These are phyloP conservation scores for Oryza meridionalis DNA, from an alignment of 176 grass and related monocot genomes.

Conservation along the genomic window DNA sequence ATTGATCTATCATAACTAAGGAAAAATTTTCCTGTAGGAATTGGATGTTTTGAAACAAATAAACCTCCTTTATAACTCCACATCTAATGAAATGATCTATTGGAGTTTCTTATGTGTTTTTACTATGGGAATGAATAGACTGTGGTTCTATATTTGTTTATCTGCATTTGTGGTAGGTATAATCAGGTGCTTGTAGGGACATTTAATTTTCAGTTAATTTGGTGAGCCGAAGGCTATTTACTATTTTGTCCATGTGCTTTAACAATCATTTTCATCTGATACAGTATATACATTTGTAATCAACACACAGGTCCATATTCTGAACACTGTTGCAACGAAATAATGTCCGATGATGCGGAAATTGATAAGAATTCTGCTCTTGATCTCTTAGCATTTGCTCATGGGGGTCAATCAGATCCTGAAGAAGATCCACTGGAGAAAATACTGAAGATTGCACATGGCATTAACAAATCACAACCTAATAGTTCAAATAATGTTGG, in stretches of 20 bases:
- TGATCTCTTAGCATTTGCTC: constrained; percentile 77
- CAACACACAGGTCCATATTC: constrained; percentile 34
- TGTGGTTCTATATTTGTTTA: constrained; percentile 18
- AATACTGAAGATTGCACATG: constrained; percentile 21
- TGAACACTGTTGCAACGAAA: constrained; percentile 28
- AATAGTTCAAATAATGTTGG: constrained; percentile 39
- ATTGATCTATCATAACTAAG: not conserved
- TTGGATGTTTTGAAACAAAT: constrained; percentile 7
- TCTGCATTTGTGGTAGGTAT: not conserved
- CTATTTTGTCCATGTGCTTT: not conserved
- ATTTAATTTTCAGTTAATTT: constrained; percentile 33
- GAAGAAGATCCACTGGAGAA: constrained; percentile 55
- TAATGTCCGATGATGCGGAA: constrained; percentile 51
- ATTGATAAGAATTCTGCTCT: constrained; percentile 64
- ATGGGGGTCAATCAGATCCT: constrained; percentile 65
- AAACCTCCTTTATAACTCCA: not conserved
- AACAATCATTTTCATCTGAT: constrained; percentile 35
- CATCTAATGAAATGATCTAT: not conserved
- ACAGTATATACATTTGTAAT: constrained; percentile 36
- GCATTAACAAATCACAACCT: constrained; percentile 26
- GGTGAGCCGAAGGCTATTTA: not conserved
- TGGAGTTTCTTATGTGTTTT: constrained; percentile 15
- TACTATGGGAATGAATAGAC: not conserved
- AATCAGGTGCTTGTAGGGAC: not conserved
- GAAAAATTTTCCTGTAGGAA: not conserved